These are phyloP conservation scores for Aquilaria agallochum DNA, from an alignment of 441 rosid genomes.

Conservation along the genomic window DNA sequence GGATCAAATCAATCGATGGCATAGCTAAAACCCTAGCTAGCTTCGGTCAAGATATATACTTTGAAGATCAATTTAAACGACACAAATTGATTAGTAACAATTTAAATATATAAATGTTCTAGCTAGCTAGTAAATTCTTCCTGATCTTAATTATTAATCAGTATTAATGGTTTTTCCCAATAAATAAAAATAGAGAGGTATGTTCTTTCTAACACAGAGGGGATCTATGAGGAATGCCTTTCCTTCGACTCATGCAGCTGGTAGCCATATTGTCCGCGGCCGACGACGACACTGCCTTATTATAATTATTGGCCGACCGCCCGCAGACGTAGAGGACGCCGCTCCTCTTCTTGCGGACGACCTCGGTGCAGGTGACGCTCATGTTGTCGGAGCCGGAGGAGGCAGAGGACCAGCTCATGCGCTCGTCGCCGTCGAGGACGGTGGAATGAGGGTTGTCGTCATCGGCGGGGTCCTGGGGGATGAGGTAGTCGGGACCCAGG, in stretches of 20 bases:
- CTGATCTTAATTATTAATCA: too few species aligned
- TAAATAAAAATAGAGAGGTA: background rate
- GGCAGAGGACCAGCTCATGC: conserved; percentile 72
- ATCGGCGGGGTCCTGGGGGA: conserved; percentile 75
- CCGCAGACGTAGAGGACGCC: conserved; percentile 48
- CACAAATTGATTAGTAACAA: background rate
- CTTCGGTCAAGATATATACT: conserved; percentile 26
- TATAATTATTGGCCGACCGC: conserved; percentile 53
- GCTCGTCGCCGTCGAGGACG: conserved; percentile 64
- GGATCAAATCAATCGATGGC: conserved; percentile 4
- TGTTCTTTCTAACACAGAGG: conserved; percentile 62
- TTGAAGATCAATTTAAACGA: background rate
- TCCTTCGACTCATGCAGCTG: conserved; percentile 66
- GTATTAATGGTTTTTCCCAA: too few species aligned
- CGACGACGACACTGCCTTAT: too few species aligned
- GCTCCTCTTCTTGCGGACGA: conserved; percentile 86
- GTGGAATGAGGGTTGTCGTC: conserved; percentile 67
- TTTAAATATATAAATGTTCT: background rate
- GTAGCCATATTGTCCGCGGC: conserved; percentile 62
- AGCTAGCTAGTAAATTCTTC: background rate
- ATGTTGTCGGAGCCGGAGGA: conserved; percentile 55
- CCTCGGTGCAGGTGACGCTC: conserved; percentile 34
- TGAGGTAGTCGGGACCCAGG: conserved; percentile 81
- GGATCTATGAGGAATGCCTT: conserved; percentile 91
- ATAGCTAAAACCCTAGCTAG: conserved; percentile 14